phyloP scores from a whole-genome alignment of 2,329 filamentous ascomycete species.

The Aspergillus transmontanensis region DNA sequence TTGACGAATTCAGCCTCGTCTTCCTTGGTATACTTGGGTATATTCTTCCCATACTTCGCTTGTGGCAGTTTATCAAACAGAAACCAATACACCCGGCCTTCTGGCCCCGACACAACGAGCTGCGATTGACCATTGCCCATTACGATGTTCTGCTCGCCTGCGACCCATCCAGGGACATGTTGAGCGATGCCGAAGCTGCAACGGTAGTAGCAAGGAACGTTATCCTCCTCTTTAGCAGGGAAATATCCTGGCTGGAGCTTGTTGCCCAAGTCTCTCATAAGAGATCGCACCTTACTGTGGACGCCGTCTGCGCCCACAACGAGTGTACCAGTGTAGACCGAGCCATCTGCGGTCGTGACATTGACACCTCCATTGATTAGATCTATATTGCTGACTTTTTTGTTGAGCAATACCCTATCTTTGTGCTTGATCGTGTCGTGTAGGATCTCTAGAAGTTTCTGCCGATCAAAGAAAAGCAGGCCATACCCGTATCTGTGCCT shows the following conservation, averaged over 20 bases:
- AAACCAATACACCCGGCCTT: conserved; percentile 2
- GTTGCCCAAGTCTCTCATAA: neutral
- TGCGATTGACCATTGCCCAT: neutral
- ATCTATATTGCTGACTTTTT: neutral
- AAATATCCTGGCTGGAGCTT: conserved; percentile 3
- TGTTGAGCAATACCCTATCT: conserved; percentile 1
- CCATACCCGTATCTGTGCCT: neutral
- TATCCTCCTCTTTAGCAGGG: neutral
- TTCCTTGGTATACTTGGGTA: neutral
- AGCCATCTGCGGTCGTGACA: conserved; percentile 1
- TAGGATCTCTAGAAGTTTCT: neutral
- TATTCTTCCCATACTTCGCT: conserved; percentile 1
- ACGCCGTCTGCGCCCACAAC: conserved; percentile 8
- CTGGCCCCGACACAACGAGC: conserved; percentile 3
- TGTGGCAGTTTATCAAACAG: neutral
- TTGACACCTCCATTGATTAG: neutral
- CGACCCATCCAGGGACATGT: neutral
- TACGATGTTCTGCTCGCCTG: neutral
- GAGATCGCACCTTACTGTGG: conserved; percentile 1
- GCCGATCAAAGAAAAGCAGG: neutral
- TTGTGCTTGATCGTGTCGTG: neutral
- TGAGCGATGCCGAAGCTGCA: conserved; percentile 5
- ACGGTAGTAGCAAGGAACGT: conserved; percentile 1
- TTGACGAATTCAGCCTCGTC: neutral
- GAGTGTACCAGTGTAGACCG: neutral